Percentiles rank a stretch among this genome's conserved stretches.
Conservation (phyloP, 768 basidiomycete species). For the Dentipellis sp. region DNA sequence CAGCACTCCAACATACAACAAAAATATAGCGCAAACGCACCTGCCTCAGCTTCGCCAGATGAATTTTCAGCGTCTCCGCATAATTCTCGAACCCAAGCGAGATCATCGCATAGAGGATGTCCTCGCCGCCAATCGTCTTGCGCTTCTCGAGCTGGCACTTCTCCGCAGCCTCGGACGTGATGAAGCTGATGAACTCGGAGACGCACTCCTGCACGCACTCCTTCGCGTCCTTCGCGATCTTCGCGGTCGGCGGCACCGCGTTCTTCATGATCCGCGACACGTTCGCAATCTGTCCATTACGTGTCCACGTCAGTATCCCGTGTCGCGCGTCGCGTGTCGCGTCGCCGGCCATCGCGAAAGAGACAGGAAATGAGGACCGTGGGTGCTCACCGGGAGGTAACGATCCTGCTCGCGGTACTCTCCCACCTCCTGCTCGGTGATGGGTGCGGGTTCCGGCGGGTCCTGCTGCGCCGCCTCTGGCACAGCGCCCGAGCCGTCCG, state of each 20-base stretch:
- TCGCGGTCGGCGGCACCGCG: slow-evolving; percentile 80
- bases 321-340: neutral
- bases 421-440: slow-evolving; percentile 89
- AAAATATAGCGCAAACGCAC: slow-evolving; percentile 27
- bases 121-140: slow-evolving; percentile 97
- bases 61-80: slow-evolving; percentile 85
- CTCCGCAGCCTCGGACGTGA: slow-evolving; percentile 94
- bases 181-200: slow-evolving; percentile 96
- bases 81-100: slow-evolving; percentile 93
- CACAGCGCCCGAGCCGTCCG: slow-evolving; percentile 5
- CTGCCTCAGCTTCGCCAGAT: slow-evolving; percentile 83
- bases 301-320: neutral
- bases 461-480: slow-evolving; percentile 24
- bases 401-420: slow-evolving; percentile 95
- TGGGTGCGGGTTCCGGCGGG: slow-evolving; percentile 50
- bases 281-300: slow-evolving; percentile 72
- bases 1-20: neutral
- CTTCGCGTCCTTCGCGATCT: slow-evolving; percentile 97
- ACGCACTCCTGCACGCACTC: slow-evolving; percentile 99
- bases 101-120: slow-evolving; percentile 91
- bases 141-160: slow-evolving; percentile 92
- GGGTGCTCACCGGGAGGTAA: slow-evolving; percentile 74
- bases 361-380: neutral
- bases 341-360: neutral
- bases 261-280: slow-evolving; percentile 97